Conservation (phyloP, 768 basidiomycete genomes). For the Mycena filopes region DNA sequence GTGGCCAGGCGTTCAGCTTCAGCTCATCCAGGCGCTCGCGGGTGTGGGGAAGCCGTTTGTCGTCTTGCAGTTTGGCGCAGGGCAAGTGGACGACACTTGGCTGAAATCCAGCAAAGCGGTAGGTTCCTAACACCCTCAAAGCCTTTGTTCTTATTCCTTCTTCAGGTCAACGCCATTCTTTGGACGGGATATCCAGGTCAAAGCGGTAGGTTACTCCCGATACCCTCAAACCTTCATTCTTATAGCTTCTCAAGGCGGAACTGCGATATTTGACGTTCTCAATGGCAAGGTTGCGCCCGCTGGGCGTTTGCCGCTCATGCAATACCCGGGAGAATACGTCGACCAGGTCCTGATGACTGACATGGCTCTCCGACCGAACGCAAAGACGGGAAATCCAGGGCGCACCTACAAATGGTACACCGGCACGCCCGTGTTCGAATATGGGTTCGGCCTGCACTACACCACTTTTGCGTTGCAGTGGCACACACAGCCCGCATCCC, state of each 20-base stretch:
- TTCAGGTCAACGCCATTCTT: conserved; percentile 61
- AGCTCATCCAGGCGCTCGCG: conserved; percentile 57
- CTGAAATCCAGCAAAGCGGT: conserved; percentile 57
- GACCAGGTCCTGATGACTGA: conserved; percentile 65
- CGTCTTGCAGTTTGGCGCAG: conserved; percentile 67
- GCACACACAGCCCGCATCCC: conserved; percentile 46
- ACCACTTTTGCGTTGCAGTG: conserved; percentile 60
- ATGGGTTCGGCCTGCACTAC: conserved; percentile 67
- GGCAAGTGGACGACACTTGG: conserved; percentile 61
- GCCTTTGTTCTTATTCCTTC: background rate
- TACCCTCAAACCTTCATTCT: too few relatives aligned
- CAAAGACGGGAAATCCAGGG: conserved; percentile 55
- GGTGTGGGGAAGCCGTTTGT: conserved; percentile 62
- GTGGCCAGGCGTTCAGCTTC: conserved; percentile 68
- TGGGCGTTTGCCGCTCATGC: conserved; percentile 64
- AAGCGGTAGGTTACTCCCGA: too few relatives aligned
- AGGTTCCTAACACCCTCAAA: background rate
- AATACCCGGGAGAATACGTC: conserved; percentile 62
- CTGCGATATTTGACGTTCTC: conserved; percentile 63
- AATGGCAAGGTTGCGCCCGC: conserved; percentile 62
- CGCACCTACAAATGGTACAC: conserved; percentile 70
- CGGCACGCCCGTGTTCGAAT: conserved; percentile 60
- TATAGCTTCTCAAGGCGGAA: too few relatives aligned
- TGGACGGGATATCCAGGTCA: conserved; percentile 72
- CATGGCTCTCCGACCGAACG: conserved; percentile 63